Evolutionary conservation across 257 asterid genomes (phyloP), one percentile per base, ranked within the genome.

Genomic region (Ehretia macrophylla): DNA sequence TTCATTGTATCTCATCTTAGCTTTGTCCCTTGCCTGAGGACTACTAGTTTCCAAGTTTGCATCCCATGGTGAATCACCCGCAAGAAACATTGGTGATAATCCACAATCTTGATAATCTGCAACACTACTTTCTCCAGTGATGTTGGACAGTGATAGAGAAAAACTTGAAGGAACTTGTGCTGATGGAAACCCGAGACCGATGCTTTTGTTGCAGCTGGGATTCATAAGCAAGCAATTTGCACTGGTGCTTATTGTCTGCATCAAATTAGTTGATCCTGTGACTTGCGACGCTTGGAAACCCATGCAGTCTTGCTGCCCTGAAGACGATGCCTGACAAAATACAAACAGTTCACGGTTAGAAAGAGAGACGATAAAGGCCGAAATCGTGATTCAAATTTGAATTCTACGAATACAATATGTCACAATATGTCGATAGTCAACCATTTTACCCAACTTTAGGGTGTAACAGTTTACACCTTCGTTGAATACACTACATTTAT

Each of bases 1-100:
- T 55, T 83, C 98, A 12, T 79, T 72, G 77, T 85, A 91, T 73
- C 98, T 82, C 84, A 85, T 86, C 85, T 77, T 85, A 22, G 98
- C 98, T 62, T 82, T 79, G 44, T 81, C 88, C 67, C 98, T 78
- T 14, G 90, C 88, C 49, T 67, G 84, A 32, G 91, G 94, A 64
- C 79, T 63, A 48, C 74, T 70, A 18, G 68, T 45, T 59, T 84
- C 86, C 16, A 79, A 61, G 53, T 65, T 78, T 0, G 87, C 67
- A 17, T 89, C 87, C 92, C 94, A 86, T 3, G 75, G 80, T 4
- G 91, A 72, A 16, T 80, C 92, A 10, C 80, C 70, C 0, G 77
- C 40, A 4, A 88, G 78, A 56, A 85, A 74, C 17, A 68, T 60
- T 0, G 94, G 86, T 0, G 96, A 75, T 14, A 84, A 48, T 12